Base-by-base conservation (phyloP, 371 early-diverging fungal species). In the Mortierella sp. region DNA sequence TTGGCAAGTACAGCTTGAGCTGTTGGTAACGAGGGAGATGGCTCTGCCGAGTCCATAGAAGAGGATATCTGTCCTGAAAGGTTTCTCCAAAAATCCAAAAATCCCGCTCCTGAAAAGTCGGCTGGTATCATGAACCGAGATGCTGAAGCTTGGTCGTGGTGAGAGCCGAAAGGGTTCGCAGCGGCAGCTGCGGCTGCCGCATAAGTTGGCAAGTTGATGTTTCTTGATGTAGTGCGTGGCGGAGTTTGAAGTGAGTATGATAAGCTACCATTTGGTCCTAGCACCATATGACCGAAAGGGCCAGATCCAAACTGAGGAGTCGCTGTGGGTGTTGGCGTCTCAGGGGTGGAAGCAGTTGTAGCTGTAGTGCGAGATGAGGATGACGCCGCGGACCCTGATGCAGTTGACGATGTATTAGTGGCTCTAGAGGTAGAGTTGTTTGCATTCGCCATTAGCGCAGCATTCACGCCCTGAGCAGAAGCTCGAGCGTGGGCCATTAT, bases 401-500 rank as follows among this genome's bases (percentile, higher is more conserved):
- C 22, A 5, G 40, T 32, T 9, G 59, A 45, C 43, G 64, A 11
- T 51, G 39, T n/a, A 30, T 18, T 26, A 22, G 45, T 63, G 43
- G 70, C 26, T 5, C 49, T 64, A 30, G 65, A 14, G 10, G 57
- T 26, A 22, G 55, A n/a, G 18, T 57, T 64, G 30, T 61, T 35
- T 12, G 62, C 30, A 8, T 68, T 39, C 10, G 74, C 57, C n/a
- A 71, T 37, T 9, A 65, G 20, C 6, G 62, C 63, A 12, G 76
- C 77, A 4, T 59, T 39, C 35, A 66, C 62, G n/a, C n/a, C 58
- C 40, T 66, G 72, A 8, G 78, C 73, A 14, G 72, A 64, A 20
- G 73, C 78, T 18, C 78, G 54, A 9, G 78, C 78, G 66, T 78
- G 78, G 9, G 78, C 78, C 69, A 73, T 49, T 32, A 78, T 47